Evolutionary conservation across 352 stramenopile species (phyloP).

Genomic region (Phytophthora meadii): DNA sequence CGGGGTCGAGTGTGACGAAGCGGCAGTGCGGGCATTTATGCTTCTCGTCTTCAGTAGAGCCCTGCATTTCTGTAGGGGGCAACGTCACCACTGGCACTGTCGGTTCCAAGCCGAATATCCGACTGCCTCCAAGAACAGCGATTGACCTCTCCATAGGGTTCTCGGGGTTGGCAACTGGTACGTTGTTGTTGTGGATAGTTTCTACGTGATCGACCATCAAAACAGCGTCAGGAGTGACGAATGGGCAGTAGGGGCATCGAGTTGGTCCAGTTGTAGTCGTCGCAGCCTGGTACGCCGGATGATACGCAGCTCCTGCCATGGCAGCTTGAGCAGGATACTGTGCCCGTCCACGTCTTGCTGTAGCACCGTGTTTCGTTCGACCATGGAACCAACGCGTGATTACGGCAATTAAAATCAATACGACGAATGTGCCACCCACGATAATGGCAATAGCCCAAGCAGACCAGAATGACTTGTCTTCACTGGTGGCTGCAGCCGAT

Average conservation of each 20-base stretch:
- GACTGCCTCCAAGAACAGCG: constrained; percentile 35
- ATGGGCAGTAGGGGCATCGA: constrained; percentile 73
- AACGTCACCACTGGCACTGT: constrained; percentile 28
- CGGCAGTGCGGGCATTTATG: constrained; percentile 72
- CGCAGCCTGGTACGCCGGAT: constrained; percentile 21
- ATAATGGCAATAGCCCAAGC: constrained; percentile 63
- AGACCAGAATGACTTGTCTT: constrained; percentile 57
- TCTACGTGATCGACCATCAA: constrained; percentile 79
- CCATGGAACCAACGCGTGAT: constrained; percentile 44
- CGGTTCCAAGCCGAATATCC: constrained; percentile 36
- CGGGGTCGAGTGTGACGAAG: constrained; percentile 59
- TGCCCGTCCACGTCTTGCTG: constrained; percentile 2
- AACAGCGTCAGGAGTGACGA: constrained; percentile 52
- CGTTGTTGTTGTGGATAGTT: constrained; percentile 33
- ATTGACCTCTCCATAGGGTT: constrained; percentile 12
- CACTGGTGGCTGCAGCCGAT: constrained; percentile 22
- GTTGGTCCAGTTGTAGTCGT: constrained; percentile 27
- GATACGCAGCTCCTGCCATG: constrained; percentile 12
- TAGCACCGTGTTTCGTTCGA: constrained; percentile 23
- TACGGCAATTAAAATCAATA: constrained; percentile 54
- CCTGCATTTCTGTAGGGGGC: constrained; percentile 9
- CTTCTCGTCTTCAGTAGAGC: constrained; percentile 30
- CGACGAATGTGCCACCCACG: constrained; percentile 49
- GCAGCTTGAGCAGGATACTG: constrained; percentile 28
- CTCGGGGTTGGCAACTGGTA: neutral